These are phyloP conservation scores for Irpex sp. DNA, from an alignment of 1,284 basidiomycete species.

Conservation along the genomic window DNA sequence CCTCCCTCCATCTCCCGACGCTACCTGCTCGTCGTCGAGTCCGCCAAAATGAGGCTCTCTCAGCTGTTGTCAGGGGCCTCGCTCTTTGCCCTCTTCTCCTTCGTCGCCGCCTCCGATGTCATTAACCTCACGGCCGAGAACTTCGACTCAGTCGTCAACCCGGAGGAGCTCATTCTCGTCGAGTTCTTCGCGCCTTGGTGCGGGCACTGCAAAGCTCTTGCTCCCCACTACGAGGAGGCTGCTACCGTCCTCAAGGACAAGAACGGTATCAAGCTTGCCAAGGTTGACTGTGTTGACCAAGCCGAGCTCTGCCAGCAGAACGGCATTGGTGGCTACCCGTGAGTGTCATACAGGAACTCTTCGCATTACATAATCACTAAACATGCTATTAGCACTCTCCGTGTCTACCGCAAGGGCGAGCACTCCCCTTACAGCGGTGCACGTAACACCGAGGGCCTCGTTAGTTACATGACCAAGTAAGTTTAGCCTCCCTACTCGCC, in stretches of 20 bases:
- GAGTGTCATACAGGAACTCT: slow-evolving; percentile 27
- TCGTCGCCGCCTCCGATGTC: slow-evolving; percentile 74
- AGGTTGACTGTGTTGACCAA: slow-evolving; percentile 92
- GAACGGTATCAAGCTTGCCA: slow-evolving; percentile 82
- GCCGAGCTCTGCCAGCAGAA: slow-evolving; percentile 82
- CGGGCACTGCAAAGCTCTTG: slow-evolving; percentile 89
- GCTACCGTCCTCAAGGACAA: slow-evolving; percentile 89
- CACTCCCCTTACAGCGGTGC: slow-evolving; percentile 80
- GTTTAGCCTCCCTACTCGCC: slow-evolving; percentile 19
- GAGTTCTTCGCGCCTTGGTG: slow-evolving; percentile 97
- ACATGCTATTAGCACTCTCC: slow-evolving; percentile 54
- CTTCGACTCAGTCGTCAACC: slow-evolving; percentile 68
- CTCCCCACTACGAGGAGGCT: slow-evolving; percentile 94
- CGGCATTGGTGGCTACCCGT: slow-evolving; percentile 91
- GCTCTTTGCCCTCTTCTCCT: slow-evolving; percentile 48
- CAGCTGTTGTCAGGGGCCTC: slow-evolving; percentile 44
- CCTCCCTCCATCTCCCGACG: background rate
- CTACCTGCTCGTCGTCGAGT: background rate
- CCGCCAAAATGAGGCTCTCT: slow-evolving; percentile 55
- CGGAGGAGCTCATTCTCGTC: slow-evolving; percentile 80
- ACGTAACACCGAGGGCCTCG: slow-evolving; percentile 93
- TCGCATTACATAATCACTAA: background rate
- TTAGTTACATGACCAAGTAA: slow-evolving; percentile 97
- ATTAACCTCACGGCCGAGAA: slow-evolving; percentile 64
- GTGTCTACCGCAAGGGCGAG: slow-evolving; percentile 88